Percentiles rank a stretch among this genome's conserved stretches.
Evolutionary conservation across 2,329 filamentous ascomycete genomes (phyloP).

Genomic region (Cercospora sojina): DNA sequence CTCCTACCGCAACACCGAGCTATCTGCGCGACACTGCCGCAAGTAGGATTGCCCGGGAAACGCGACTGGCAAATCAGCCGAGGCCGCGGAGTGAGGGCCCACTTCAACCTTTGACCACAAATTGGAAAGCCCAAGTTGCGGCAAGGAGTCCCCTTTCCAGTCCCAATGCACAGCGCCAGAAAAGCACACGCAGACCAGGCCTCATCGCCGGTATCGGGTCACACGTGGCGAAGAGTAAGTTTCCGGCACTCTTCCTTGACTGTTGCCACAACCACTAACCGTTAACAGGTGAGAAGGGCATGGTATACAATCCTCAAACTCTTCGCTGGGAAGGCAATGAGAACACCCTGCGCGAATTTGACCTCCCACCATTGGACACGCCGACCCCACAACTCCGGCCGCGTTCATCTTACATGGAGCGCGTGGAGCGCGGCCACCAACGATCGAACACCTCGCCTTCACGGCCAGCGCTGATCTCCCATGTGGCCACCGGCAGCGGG

Average conservation of each 20-base stretch:
- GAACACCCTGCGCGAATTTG: constrained; percentile 76
- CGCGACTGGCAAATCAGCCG: constrained; percentile 47
- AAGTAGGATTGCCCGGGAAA: constrained; percentile 62
- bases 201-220: constrained; percentile 81
- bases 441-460: constrained; percentile 43
- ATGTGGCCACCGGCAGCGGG: constrained; percentile 65
- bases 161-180: constrained; percentile 51
- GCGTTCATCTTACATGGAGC: constrained; percentile 36
- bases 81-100: constrained; percentile 50
- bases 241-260: neutral
- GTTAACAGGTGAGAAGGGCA: constrained; percentile 76
- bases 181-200: constrained; percentile 62
- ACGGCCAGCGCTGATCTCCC: constrained; percentile 81
- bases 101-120: constrained; percentile 54
- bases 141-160: constrained; percentile 53
- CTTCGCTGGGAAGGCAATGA: constrained; percentile 97
- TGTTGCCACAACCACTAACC: neutral
- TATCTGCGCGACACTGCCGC: constrained; percentile 68
- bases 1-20: constrained; percentile 54
- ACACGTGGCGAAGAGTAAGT: constrained; percentile 77
- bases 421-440: constrained; percentile 39
- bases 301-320: constrained; percentile 88
- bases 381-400: constrained; percentile 37
- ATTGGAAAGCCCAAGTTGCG: constrained; percentile 59
- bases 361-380: constrained; percentile 47